phyloP scores from a whole-genome alignment of 176 grass and related monocot species.

The Zoysia pacifica region DNA sequence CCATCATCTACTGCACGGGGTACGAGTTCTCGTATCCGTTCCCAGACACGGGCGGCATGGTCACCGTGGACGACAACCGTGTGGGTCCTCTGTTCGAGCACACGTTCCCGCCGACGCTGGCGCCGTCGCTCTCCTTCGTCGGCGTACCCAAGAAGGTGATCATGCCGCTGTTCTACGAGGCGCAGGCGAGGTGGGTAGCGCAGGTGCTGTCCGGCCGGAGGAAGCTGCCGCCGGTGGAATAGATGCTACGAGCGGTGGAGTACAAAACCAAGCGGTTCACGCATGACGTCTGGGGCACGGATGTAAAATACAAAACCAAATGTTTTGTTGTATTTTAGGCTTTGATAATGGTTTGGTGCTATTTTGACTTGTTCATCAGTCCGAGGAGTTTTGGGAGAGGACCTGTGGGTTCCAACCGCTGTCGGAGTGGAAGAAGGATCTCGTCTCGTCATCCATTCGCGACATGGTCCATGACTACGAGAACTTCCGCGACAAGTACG shows the following conservation, averaged over 20 bases:
- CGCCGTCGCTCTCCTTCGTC: conserved; percentile 26
- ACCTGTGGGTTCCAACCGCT: conserved; percentile 15
- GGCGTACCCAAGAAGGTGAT: not conserved
- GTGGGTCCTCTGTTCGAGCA: conserved; percentile 53
- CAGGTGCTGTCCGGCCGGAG: not conserved
- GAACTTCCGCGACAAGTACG: conserved; percentile 24
- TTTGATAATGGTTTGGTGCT: too few species aligned
- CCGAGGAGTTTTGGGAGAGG: conserved; percentile 27
- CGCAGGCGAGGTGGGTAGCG: not conserved
- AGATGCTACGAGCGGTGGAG: not conserved
- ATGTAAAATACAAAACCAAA: not conserved
- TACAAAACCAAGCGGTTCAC: not conserved
- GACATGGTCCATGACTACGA: not conserved
- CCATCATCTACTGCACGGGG: conserved; percentile 47
- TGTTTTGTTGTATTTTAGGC: too few species aligned
- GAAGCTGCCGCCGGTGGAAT: not conserved
- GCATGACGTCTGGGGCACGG: not conserved
- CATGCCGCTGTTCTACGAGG: not conserved
- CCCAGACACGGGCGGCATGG: conserved; percentile 21
- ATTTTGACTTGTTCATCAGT: not conserved
- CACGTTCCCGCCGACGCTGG: conserved; percentile 40
- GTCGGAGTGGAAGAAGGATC: conserved; percentile 37
- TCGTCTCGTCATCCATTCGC: fast-evolving
- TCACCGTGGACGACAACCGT: conserved; percentile 46
- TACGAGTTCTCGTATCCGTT: conserved; percentile 45